Percentiles rank a stretch among this genome's conserved stretches.
phyloP scores from a whole-genome alignment of 768 basidiomycete species.

The Termitomyces sp. region DNA sequence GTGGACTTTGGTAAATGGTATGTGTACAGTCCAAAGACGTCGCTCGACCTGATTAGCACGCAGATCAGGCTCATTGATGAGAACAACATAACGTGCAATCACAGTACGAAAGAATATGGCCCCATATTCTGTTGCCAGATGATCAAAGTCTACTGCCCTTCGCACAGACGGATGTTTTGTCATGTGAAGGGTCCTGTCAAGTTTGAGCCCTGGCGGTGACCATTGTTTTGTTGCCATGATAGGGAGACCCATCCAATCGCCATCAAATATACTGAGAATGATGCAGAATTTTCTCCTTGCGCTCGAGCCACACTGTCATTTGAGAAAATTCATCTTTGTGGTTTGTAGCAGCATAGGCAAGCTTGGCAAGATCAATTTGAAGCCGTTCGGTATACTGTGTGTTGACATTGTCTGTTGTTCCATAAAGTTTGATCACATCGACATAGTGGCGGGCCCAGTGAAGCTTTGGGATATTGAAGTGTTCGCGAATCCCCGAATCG shows the following conservation, averaged over 20 bases:
- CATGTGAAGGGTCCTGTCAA: neutral
- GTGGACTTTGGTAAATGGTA: neutral
- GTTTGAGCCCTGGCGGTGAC: neutral
- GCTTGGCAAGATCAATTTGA: neutral
- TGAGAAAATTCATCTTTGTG: neutral
- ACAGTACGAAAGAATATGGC: neutral
- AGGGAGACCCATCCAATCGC: neutral
- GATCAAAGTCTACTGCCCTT: neutral
- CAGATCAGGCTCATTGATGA: neutral
- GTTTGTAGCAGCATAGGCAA: neutral
- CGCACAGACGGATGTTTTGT: neutral
- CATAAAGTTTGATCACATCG: neutral
- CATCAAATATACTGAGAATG: neutral
- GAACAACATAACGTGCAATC: neutral
- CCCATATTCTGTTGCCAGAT: neutral
- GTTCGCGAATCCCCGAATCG: neutral
- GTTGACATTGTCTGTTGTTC: neutral
- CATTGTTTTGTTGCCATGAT: neutral
- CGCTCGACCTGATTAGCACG: neutral
- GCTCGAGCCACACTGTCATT: neutral
- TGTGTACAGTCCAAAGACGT: neutral
- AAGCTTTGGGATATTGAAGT: neutral
- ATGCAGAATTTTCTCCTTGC: neutral
- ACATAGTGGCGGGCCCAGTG: neutral
- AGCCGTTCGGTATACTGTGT: neutral